Evolutionary conservation across 345 rosid species (phyloP), one percentile per base, ranked within the genome.

Genomic region (Pistacia vera): DNA sequence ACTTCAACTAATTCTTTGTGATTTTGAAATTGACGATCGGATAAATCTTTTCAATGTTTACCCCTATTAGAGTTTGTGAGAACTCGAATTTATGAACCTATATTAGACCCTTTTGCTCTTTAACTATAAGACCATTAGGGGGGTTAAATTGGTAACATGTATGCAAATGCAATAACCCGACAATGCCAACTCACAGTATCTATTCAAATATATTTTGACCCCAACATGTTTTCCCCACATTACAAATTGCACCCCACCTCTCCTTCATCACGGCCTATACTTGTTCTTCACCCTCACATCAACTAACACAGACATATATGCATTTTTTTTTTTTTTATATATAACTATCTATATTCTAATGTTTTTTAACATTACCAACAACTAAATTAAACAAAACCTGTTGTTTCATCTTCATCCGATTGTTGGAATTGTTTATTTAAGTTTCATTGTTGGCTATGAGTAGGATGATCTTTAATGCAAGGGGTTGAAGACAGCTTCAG

Each of bases 221-320:
- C 75, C 79, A 66, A 49, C 79, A 66, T 81, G 75, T 49, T 52
- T 76, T 54, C 78, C 80, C 84, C 75, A 67, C 83, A 44, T 38
- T 41, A 41, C 46, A 41, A 41, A 41, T 5, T 60, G 56, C 25
- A 48, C 38, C 74, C 76, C 71, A 25, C 60, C 63, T 33, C 58
- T 17, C 74, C 73, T 64, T 12, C 63, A 55, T 68, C 20, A 12
- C 20, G 71, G 69, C 70, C 69, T 83, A 63, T 51, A 44, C 70
- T 75, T 63, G 56, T 25, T 11, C 75, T 44, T 10, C 13, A 71
- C 41, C 75, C 64, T 10, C 17, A 41, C 14, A 25, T 25, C 25
- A 25, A 25, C 46, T 72, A 41, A 57, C 68, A 20, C 5, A 18
- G 0, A 20, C 33, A 58, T 41, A 7, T 1, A 41, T 41, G 46